These are phyloP conservation scores for Heterobasidion annosum DNA, from an alignment of 1,284 basidiomycete species.

Conservation along the genomic window DNA sequence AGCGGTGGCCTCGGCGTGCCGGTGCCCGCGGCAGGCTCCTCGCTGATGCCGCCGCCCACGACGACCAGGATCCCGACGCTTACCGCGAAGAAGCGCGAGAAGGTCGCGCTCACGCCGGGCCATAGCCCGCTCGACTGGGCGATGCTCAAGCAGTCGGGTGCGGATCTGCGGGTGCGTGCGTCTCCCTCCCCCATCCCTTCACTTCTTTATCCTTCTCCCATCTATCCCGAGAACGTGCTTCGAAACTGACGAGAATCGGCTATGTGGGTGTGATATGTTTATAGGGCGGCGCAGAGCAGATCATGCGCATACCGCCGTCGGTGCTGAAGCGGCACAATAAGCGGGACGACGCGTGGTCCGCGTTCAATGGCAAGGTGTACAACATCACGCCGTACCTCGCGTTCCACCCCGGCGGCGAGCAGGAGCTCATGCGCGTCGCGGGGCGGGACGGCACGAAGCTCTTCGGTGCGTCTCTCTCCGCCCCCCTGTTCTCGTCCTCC, in stretches of 20 bases:
- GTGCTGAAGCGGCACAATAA: constrained; percentile 81
- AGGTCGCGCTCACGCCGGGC: constrained; percentile 88
- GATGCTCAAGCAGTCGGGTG: constrained; percentile 70
- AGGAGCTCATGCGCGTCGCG: constrained; percentile 92
- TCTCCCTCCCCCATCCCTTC: background rate
- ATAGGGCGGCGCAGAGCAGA: constrained; percentile 41
- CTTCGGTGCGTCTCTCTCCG: constrained; percentile 59
- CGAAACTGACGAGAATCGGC: background rate
- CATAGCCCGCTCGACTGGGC: constrained; percentile 96
- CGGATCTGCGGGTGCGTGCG: constrained; percentile 62
- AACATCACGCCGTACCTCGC: constrained; percentile 91
- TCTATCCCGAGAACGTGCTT: constrained; percentile 20
- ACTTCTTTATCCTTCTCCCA: background rate
- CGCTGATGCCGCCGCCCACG: constrained; percentile 37
- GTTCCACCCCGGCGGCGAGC: constrained; percentile 93
- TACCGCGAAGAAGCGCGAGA: constrained; percentile 45
- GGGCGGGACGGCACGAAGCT: constrained; percentile 92
- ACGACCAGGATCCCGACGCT: constrained; percentile 49
- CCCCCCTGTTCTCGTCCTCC: background rate
- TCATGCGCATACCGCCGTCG: constrained; percentile 75
- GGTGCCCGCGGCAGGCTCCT: constrained; percentile 14
- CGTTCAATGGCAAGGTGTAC: constrained; percentile 91
- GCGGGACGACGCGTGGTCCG: constrained; percentile 89
- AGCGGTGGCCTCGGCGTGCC: constrained; percentile 31
- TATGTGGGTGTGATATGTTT: no score